Conservation (phyloP, 306 rosid species). For the Fragaria iinumae region DNA sequence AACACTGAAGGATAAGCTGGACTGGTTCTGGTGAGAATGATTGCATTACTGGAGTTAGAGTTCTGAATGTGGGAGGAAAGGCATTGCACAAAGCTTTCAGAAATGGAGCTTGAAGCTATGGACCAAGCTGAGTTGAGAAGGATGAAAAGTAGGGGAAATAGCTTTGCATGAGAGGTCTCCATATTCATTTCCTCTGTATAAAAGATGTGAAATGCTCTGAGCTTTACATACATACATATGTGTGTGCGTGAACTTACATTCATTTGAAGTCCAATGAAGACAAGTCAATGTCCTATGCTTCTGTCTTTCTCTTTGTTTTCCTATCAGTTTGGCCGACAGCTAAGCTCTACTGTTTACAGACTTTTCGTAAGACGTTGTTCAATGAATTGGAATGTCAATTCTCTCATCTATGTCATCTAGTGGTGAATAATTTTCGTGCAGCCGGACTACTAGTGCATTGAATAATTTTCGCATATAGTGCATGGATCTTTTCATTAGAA, state of each 20-base stretch:
- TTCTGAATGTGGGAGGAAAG: slow-evolving; percentile 13
- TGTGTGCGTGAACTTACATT: neutral
- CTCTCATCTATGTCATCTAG: neutral
- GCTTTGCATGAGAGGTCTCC: slow-evolving; percentile 1
- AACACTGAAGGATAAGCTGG: slow-evolving; percentile 36
- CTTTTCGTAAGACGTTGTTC: neutral
- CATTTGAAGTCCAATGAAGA: neutral
- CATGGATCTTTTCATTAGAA: neutral
- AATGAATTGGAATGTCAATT: neutral
- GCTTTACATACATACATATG: neutral
- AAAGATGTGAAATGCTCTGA: neutral
- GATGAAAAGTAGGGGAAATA: neutral
- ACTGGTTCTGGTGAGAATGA: slow-evolving; percentile 23
- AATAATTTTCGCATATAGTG: neutral
- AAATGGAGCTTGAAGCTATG: slow-evolving; percentile 1
- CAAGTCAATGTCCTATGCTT: neutral
- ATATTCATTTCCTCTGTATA: neutral
- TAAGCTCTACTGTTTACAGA: neutral
- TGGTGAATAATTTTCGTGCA: too few relatives aligned
- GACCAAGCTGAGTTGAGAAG: slow-evolving; percentile 13
- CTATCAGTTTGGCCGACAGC: neutral
- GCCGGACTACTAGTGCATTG: too few relatives aligned
- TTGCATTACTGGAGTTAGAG: neutral
- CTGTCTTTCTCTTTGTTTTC: neutral
- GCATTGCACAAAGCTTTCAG: slow-evolving; percentile 15